Percentiles rank a stretch among this genome's conserved stretches.
Evolutionary conservation across 2,329 filamentous ascomycete species (phyloP).

Genomic region (Emergomyces africanus): DNA sequence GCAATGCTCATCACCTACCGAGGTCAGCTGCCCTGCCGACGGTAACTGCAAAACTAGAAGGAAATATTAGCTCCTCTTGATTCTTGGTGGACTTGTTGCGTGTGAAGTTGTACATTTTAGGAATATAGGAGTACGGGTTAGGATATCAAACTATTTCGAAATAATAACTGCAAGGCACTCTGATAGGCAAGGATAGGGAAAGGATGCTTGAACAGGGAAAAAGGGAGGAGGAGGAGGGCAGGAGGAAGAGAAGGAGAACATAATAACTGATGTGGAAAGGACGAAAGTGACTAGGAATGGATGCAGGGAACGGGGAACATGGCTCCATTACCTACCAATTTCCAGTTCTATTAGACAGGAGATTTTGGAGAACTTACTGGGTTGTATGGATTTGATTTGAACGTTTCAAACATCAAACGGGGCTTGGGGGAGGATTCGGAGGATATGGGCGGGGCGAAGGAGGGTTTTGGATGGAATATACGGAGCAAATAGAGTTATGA

Average conservation of each 20-base stretch:
- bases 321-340: not conserved
- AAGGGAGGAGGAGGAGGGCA: not conserved
- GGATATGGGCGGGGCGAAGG: conserved; percentile 24
- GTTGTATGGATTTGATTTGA: not conserved
- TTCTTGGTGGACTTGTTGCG: not conserved
- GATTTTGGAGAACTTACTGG: not conserved
- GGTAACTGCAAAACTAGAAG: not conserved
- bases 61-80: not conserved
- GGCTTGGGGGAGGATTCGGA: conserved; percentile 28
- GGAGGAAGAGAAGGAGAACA: no score
- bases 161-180: no score
- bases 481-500: not conserved
- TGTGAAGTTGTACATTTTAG: not conserved
- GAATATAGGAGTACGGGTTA: not conserved
- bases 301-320: not conserved
- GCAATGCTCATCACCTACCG: not conserved
- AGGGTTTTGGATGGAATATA: conserved; percentile 10
- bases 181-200: not conserved
- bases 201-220: not conserved
- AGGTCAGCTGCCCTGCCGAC: not conserved
- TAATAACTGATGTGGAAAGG: not conserved
- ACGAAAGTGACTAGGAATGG: not conserved
- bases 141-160: not conserved
- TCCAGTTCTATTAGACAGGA: not conserved
- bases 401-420: conserved; percentile 15